These are phyloP conservation scores for Parafenestella ontariensis DNA, from an alignment of 2,329 filamentous ascomycete species.

Conservation along the genomic window DNA sequence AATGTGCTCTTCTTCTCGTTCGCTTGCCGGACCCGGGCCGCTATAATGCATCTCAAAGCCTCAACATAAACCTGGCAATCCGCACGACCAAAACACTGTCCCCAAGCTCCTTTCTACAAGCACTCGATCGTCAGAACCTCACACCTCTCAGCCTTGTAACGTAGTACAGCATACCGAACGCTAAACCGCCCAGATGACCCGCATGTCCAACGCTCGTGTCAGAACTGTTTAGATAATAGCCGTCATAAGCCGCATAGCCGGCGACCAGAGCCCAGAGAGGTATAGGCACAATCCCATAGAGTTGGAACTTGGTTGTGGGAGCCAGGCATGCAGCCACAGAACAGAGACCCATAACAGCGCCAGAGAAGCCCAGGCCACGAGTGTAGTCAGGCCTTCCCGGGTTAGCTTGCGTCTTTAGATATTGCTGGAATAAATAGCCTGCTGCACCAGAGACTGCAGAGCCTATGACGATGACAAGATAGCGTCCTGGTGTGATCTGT, in stretches of 20 bases:
- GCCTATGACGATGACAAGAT: conserved; percentile 40
- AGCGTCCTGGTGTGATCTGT: conserved; percentile 32
- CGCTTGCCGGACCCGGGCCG: too few relatives aligned
- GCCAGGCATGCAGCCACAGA: conserved; percentile 49
- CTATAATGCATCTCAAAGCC: too few relatives aligned
- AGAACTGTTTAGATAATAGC: conserved; percentile 45
- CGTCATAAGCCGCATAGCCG: conserved; percentile 49
- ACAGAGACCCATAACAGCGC: conserved; percentile 51
- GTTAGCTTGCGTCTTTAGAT: conserved; percentile 3
- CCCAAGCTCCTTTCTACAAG: background rate
- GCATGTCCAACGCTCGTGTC: conserved; percentile 47
- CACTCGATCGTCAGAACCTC: conserved; percentile 4
- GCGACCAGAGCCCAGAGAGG: conserved; percentile 50
- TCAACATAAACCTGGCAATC: background rate
- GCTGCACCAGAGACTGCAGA: conserved; percentile 35
- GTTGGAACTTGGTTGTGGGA: conserved; percentile 40
- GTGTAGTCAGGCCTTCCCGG: conserved; percentile 5
- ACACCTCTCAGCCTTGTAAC: conserved; percentile 26
- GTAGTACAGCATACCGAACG: conserved; percentile 49
- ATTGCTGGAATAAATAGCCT: conserved; percentile 22
- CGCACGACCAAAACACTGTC: background rate
- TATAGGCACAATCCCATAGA: conserved; percentile 50
- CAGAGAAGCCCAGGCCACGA: conserved; percentile 46
- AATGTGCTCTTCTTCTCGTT: too few relatives aligned
- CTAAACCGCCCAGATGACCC: conserved; percentile 55